Conservation (phyloP, 2,329 filamentous ascomycete genomes). For the Fusarium sp. region DNA sequence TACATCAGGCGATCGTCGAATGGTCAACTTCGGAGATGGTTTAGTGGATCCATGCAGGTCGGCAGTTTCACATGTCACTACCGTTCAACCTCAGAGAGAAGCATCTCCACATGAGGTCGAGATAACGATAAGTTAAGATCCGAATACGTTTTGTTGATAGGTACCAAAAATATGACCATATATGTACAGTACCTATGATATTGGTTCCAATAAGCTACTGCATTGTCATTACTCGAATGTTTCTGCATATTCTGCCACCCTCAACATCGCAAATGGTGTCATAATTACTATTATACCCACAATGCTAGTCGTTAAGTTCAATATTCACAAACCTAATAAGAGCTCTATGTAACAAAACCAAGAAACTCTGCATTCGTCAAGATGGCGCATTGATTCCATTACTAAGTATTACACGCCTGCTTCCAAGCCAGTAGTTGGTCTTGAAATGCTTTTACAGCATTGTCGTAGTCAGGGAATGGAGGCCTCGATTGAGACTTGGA, state of each 20-base stretch:
- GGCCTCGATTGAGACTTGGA: neutral
- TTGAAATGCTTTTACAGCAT: neutral
- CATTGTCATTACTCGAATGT: neutral
- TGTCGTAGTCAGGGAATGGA: neutral
- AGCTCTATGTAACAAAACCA: neutral
- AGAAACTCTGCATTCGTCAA: neutral
- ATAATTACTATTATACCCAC: neutral
- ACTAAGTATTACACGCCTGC: neutral
- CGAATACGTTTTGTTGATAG: conserved; percentile 13
- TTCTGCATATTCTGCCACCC: neutral
- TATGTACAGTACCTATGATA: neutral
- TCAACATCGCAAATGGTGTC: neutral
- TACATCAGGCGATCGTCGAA: conserved; percentile 40
- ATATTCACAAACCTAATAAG: neutral
- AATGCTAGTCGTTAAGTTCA: neutral
- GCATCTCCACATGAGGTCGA: conserved; percentile 23
- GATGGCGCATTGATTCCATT: neutral
- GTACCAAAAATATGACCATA: neutral
- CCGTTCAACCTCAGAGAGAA: neutral
- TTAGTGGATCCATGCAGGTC: conserved; percentile 32
- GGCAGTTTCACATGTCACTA: conserved; percentile 41
- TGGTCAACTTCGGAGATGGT: conserved; percentile 29
- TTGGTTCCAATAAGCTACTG: neutral
- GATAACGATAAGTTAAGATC: neutral
- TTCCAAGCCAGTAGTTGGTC: neutral